Evolutionary conservation across 345 rosid species (phyloP).

Genomic region (Eutrema japonicum): DNA sequence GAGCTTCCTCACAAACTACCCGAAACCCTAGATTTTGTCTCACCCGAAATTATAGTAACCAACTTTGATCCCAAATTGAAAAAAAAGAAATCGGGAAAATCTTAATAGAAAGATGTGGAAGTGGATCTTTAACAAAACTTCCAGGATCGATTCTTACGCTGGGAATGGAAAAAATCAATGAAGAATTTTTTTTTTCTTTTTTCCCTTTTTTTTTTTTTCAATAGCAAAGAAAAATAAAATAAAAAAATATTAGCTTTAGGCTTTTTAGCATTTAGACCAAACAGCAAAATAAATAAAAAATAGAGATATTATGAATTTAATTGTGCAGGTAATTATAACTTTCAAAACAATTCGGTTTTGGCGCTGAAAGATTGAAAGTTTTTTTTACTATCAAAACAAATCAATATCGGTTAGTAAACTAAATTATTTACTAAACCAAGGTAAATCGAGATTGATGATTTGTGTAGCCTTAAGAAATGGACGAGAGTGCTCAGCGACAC

Average conservation of each 20-base stretch:
- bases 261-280: not conserved
- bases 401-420: not conserved
- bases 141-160: constrained; percentile 42
- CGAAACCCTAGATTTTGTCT: constrained; percentile 35
- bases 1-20: constrained; percentile 40
- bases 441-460: not conserved
- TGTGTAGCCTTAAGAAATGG: not conserved
- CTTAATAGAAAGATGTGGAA: constrained; percentile 21
- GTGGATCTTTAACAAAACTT: constrained; percentile 30
- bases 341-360: constrained; percentile 17
- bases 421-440: not conserved
- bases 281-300: not conserved
- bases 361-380: constrained; percentile 31
- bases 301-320: not conserved
- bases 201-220: not conserved
- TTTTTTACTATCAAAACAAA: not conserved
- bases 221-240: not conserved
- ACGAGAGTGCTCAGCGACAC: not conserved
- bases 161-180: constrained; percentile 29
- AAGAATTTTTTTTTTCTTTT: constrained; percentile 1
- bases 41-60: not conserved
- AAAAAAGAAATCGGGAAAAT: constrained; percentile 12
- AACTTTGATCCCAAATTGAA: constrained; percentile 22
- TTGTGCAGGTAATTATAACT: not conserved
- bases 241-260: not conserved